A percentile compares a stretch with the other conserved stretches of the same genome.
These are phyloP conservation scores for Ceratobasidium papillatum DNA, from an alignment of 1,284 basidiomycete species.

Conservation along the genomic window DNA sequence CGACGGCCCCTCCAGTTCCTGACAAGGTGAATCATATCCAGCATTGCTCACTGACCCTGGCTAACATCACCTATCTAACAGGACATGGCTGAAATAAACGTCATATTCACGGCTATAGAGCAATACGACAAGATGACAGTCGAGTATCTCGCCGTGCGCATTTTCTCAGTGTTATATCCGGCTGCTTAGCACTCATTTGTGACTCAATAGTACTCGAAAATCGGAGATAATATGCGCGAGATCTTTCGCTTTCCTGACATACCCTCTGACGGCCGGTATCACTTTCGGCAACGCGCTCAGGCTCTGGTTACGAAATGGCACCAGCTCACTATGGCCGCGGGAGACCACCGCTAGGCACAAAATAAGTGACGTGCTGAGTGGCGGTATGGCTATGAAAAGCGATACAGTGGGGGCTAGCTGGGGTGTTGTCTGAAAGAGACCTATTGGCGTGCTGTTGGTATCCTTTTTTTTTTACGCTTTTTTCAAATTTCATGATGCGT, in stretches of 20 bases:
- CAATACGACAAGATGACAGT: slow-evolving; percentile 84
- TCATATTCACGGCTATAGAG: slow-evolving; percentile 85
- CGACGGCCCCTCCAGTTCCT: slow-evolving; percentile 64
- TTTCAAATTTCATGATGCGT: too few relatives aligned
- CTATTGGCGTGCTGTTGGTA: too few relatives aligned
- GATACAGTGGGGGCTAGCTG: too few relatives aligned
- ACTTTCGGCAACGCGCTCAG: slow-evolving; percentile 83
- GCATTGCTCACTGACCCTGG: slow-evolving; percentile 15
- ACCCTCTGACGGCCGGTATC: slow-evolving; percentile 85
- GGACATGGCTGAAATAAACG: slow-evolving; percentile 82
- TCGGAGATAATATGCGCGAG: slow-evolving; percentile 98
- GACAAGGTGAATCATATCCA: slow-evolving; percentile 59
- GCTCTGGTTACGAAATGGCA: slow-evolving; percentile 80
- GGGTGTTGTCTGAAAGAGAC: too few relatives aligned
- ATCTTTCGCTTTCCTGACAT: slow-evolving; percentile 78
- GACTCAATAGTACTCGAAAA: slow-evolving; percentile 83
- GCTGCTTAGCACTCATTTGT: slow-evolving; percentile 10
- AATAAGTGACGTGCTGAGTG: too few relatives aligned
- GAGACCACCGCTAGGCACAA: too few relatives aligned
- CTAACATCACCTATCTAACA: slow-evolving; percentile 49
- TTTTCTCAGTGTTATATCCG: slow-evolving; percentile 41
- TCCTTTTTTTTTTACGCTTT: too few relatives aligned
- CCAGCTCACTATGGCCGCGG: slow-evolving; percentile 47
- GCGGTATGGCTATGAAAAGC: too few relatives aligned
- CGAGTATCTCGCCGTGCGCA: slow-evolving; percentile 76